These are phyloP conservation scores for Globisporangium mamillatum DNA, from an alignment of 352 stramenopile genomes.

Conservation along the genomic window DNA sequence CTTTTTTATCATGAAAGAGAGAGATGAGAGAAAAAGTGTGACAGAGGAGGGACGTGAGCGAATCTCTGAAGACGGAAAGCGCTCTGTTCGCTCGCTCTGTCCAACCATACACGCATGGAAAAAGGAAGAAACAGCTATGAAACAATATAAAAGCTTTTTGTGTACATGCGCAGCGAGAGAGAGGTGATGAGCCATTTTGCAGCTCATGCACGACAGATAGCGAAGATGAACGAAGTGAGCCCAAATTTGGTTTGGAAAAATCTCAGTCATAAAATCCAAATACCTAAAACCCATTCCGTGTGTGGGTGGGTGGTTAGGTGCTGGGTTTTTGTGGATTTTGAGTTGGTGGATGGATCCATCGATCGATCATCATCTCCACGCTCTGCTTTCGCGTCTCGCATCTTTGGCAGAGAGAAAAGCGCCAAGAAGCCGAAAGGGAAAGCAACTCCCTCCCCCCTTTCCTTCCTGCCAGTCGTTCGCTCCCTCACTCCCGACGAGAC, in stretches of 20 bases:
- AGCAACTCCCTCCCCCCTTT: neutral
- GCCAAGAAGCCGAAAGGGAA: neutral
- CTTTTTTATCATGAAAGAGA: neutral
- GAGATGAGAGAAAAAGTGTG: neutral
- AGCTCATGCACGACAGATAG: too few species aligned
- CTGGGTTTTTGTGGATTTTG: neutral
- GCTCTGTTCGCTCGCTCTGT: neutral
- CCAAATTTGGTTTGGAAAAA: too few species aligned
- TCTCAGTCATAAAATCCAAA: too few species aligned
- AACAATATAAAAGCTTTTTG: constrained; percentile 7
- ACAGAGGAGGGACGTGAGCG: neutral
- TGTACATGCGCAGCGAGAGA: constrained; percentile 1
- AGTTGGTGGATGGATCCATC: neutral
- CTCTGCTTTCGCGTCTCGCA: neutral
- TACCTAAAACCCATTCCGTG: too few species aligned
- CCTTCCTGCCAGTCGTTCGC: neutral
- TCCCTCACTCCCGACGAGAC: neutral
- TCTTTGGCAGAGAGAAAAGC: constrained; percentile 1
- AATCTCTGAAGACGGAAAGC: neutral
- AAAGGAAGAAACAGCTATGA: neutral
- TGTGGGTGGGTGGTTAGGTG: too few species aligned
- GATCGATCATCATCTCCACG: neutral
- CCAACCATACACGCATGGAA: neutral
- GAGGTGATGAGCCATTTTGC: too few species aligned
- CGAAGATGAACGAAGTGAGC: too few species aligned